Percentiles rank a stretch among this genome's conserved stretches.
Evolutionary conservation across 805 yeast genomes (phyloP).

Genomic region (Saturnispora gosingensis): DNA sequence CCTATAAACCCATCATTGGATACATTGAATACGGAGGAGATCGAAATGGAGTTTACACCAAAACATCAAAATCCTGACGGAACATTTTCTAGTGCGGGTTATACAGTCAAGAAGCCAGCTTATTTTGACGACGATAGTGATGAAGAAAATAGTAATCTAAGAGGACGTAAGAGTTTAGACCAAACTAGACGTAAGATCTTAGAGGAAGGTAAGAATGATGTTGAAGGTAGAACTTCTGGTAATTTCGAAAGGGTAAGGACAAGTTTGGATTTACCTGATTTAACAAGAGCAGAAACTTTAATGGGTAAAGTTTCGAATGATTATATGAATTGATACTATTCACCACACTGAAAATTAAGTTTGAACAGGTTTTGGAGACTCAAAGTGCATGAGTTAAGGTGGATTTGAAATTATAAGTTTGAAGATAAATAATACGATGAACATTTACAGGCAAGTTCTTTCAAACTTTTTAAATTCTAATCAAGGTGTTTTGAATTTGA

Average conservation of each 20-base stretch:
- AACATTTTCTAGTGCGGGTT: constrained; percentile 27
- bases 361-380: neutral
- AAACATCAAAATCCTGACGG: constrained; percentile 16
- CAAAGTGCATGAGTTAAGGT: neutral
- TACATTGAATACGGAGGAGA: constrained; percentile 40
- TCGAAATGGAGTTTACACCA: constrained; percentile 35
- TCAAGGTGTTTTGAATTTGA: neutral
- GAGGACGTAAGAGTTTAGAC: constrained; percentile 18
- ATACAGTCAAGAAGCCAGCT: constrained; percentile 19
- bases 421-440: neutral
- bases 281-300: constrained; percentile 29
- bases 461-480: neutral
- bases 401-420: neutral
- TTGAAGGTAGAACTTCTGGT: constrained; percentile 17
- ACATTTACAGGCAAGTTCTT: neutral
- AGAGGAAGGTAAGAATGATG: constrained; percentile 11
- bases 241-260: constrained; percentile 26
- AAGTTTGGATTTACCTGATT: constrained; percentile 31
- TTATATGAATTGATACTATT: constrained; percentile 1
- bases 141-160: neutral
- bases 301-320: constrained; percentile 21
- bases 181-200: constrained; percentile 17
- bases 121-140: constrained; percentile 9
- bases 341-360: neutral
- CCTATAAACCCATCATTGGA: constrained; percentile 28